phyloP scores from a whole-genome alignment of 306 rosid species.

The Luffa aegyptiaca region DNA sequence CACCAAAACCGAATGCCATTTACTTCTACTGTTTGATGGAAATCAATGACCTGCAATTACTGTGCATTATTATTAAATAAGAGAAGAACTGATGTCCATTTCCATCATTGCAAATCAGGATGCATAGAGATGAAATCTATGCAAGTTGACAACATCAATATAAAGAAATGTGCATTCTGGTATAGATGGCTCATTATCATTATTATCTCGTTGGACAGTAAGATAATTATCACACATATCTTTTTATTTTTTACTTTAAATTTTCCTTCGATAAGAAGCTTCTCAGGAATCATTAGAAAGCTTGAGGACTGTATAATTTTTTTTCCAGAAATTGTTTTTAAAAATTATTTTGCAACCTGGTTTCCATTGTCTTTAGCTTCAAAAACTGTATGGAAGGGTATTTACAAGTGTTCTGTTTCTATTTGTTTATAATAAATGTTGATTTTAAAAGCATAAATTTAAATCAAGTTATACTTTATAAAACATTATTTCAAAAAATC shows the following conservation, averaged over 20 bases:
- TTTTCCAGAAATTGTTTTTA: neutral
- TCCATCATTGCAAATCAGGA: neutral
- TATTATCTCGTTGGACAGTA: neutral
- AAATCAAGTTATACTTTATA: neutral
- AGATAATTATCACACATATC: neutral
- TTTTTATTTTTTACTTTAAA: neutral
- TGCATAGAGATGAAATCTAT: neutral
- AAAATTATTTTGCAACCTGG: neutral
- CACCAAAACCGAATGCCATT: constrained; percentile 95
- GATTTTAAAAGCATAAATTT: neutral
- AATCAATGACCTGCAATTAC: constrained; percentile 76
- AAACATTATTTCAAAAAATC: neutral
- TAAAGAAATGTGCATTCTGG: neutral
- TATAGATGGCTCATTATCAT: neutral
- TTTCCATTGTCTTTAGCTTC: neutral
- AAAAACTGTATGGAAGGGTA: neutral
- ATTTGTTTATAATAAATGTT: neutral
- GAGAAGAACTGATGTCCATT: neutral
- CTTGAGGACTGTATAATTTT: neutral
- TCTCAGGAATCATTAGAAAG: neutral
- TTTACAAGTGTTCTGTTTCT: neutral
- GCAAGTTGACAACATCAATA: neutral
- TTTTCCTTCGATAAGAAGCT: neutral
- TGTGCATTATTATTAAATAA: constrained; percentile 15
- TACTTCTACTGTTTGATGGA: constrained; percentile 91